Percentiles rank a stretch among this genome's conserved stretches.
Conservation (phyloP, 1,284 basidiomycete species). For the Ceratobasidium sp. region DNA sequence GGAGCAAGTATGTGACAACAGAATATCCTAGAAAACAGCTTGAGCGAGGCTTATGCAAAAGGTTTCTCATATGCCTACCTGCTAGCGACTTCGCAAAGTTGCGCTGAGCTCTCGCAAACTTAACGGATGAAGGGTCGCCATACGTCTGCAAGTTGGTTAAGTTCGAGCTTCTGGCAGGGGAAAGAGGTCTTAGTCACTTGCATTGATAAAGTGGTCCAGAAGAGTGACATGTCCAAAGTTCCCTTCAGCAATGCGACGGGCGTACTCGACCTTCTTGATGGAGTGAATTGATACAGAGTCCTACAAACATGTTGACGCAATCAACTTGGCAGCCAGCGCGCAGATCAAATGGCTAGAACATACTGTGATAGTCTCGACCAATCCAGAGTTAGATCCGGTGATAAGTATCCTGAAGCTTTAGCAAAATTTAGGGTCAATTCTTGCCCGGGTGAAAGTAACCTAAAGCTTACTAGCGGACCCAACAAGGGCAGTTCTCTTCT, state of each 20-base stretch:
- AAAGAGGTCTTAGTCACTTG: conserved; percentile 58
- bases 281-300: conserved; percentile 99
- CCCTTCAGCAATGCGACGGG: conserved; percentile 83
- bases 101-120: conserved; percentile 85
- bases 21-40: conserved; percentile 78
- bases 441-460: conserved; percentile 2
- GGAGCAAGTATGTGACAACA: conserved; percentile 91
- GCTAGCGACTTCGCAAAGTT: conserved; percentile 97
- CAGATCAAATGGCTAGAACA: conserved; percentile 2
- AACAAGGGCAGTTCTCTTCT: conserved; percentile 90
- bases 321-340: conserved; percentile 64
- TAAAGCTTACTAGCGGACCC: conserved; percentile 86
- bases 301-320: conserved; percentile 85
- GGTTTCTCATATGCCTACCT: conserved; percentile 61
- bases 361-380: conserved; percentile 71
- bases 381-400: conserved; percentile 91
- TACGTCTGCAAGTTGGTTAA: conserved; percentile 72
- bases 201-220: conserved; percentile 89
- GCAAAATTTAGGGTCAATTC: conserved; percentile 13
- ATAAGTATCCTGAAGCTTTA: conserved; percentile 86
- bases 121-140: conserved; percentile 87
- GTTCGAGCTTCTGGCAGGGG: not conserved
- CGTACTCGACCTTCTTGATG: conserved; percentile 99
- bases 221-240: conserved; percentile 87
- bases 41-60: not conserved